phyloP scores from a whole-genome alignment of 2,329 filamentous ascomycete genomes.

The Fusarium graminum region DNA sequence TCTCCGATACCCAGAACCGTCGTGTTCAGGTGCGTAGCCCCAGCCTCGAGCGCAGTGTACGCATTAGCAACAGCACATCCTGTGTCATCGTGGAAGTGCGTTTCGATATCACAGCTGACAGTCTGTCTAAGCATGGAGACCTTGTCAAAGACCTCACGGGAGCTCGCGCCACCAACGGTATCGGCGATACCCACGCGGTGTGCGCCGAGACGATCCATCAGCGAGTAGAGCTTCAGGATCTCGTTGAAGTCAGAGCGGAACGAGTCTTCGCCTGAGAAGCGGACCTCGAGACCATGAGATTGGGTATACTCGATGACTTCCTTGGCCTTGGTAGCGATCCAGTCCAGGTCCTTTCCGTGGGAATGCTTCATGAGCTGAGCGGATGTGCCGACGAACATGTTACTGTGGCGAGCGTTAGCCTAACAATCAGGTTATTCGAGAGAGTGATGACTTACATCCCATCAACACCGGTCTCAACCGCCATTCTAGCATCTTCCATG shows the following conservation, averaged over 20 bases:
- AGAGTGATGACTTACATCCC: constrained; percentile 22
- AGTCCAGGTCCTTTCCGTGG: constrained; percentile 92
- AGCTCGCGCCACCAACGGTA: constrained; percentile 88
- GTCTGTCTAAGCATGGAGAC: constrained; percentile 80
- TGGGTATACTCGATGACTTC: constrained; percentile 53
- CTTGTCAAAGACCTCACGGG: constrained; percentile 89
- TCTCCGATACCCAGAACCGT: constrained; percentile 71
- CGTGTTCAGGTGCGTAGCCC: constrained; percentile 86
- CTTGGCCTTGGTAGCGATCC: constrained; percentile 73
- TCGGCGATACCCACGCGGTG: constrained; percentile 92
- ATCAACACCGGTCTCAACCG: constrained; percentile 81
- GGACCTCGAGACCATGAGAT: constrained; percentile 49
- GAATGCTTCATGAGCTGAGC: constrained; percentile 86
- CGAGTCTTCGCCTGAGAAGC: constrained; percentile 80
- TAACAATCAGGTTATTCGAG: too few relatives aligned
- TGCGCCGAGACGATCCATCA: constrained; percentile 86
- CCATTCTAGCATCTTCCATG: constrained; percentile 73
- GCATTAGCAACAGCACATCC: constrained; percentile 92
- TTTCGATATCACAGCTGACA: constrained; percentile 73
- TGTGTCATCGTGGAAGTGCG: constrained; percentile 82
- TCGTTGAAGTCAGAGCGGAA: constrained; percentile 85
- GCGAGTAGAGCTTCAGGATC: constrained; percentile 83
- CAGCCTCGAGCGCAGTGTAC: constrained; percentile 87
- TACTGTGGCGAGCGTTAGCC: constrained; percentile 49
- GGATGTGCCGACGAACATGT: constrained; percentile 87